phyloP scores from a whole-genome alignment of 2,329 filamentous ascomycete species.

The Dothistroma septosporum region DNA sequence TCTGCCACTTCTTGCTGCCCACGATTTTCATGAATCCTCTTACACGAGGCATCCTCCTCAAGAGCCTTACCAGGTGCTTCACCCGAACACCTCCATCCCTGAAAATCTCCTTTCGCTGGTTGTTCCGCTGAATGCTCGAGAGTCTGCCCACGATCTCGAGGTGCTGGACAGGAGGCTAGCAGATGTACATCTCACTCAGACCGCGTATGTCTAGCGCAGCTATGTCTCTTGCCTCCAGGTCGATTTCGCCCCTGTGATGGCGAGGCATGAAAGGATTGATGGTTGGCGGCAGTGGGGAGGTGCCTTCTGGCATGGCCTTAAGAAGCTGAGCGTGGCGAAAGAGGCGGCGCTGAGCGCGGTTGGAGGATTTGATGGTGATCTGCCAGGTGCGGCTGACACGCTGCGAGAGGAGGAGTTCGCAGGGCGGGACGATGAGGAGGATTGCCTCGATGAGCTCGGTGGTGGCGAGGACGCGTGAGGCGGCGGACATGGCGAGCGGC shows the following conservation, averaged over 20 bases:
- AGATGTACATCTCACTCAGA: not conserved
- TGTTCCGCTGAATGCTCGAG: not conserved
- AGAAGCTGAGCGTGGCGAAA: not conserved
- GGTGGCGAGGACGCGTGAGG: constrained; percentile 3
- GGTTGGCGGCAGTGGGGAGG: not conserved
- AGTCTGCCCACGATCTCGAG: not conserved
- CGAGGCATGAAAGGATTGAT: not conserved
- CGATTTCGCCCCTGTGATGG: not conserved
- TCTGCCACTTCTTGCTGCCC: not conserved
- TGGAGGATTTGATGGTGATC: not conserved
- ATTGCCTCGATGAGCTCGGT: constrained; percentile 11
- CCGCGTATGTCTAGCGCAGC: not conserved
- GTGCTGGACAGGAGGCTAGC: not conserved
- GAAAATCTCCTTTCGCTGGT: not conserved
- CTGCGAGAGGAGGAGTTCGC: constrained; percentile 1
- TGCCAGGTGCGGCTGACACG: constrained; percentile 4
- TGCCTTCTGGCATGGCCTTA: not conserved
- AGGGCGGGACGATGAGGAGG: constrained; percentile 5
- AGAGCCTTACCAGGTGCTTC: not conserved
- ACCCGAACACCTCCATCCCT: not conserved
- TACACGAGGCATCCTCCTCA: not conserved
- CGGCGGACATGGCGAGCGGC: not conserved
- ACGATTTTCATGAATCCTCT: not conserved
- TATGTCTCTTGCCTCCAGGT: not conserved
- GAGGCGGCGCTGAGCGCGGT: not conserved